Evolutionary conservation across 306 rosid genomes (phyloP), one percentile per base, ranked within the genome.

Genomic region (Rosa persica): DNA sequence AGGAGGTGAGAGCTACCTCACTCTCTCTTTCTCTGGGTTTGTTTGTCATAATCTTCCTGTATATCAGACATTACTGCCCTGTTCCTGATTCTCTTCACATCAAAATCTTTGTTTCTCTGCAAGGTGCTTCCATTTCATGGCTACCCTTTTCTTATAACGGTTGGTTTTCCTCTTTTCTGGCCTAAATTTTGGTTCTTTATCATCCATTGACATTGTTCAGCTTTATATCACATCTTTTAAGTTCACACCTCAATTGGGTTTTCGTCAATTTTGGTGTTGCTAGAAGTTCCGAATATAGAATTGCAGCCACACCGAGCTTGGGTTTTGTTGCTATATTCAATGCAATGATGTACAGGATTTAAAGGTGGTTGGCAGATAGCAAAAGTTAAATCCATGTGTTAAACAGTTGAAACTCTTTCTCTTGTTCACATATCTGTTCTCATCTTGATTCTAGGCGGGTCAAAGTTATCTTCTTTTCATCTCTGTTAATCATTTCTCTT

Each of bases 1-100:
- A 70, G 60, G 80, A 78, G 83, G 76, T 76, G 79, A 47, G 81
- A 72, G 11, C 67, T 42, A 43, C 73, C 68, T 11, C 36, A n/a
- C 73, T 61, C 34, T 12, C 51, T 22, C 27, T n/a, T n/a, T 67
- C 30, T 36, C 27, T 49, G 61, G 46, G 5, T 72, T 34, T 71
- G 9, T 12, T 20, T 20, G 23, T 27, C 39, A 25, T 30, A 30
- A 30, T 30, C 36, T 30, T 30, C 36, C 2, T 61, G 67, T 61
- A 4, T 60, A 25, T 12, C 67, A 57, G 34, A 57, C 34, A 11
- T 34, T 22, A 58, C 67, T 22, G 4, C 25, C 60, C 36, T 74
- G 68, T 57, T 6, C 39, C 17, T 74, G 54, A 40, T 40, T 74
- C 58, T 6, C 23, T 74, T 70, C 57, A n/a, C 65, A 39, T 67